Conservation (phyloP, 2,329 filamentous ascomycete species). For the Coniochaeta sp. region DNA sequence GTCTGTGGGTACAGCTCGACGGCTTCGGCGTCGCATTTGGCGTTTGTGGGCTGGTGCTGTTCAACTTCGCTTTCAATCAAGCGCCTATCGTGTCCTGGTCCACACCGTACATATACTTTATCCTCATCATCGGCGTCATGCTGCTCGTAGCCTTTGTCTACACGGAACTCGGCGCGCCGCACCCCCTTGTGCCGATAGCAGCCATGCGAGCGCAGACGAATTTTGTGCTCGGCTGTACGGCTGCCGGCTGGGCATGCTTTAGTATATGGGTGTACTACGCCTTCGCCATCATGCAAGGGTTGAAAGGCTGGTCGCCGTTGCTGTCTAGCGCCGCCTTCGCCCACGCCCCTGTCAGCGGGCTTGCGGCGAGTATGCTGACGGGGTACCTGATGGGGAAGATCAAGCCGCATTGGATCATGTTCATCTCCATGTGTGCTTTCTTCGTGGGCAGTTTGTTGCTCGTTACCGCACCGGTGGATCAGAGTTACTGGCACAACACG, state of each 20-base stretch:
- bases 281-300: constrained; percentile 27
- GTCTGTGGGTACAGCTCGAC: constrained; percentile 18
- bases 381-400: constrained; percentile 32
- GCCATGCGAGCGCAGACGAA: constrained; percentile 34
- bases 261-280: constrained; percentile 32
- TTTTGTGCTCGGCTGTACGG: constrained; percentile 41
- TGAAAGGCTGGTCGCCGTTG: constrained; percentile 30
- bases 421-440: constrained; percentile 35
- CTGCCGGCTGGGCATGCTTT: constrained; percentile 32
- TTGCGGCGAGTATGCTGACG: constrained; percentile 34
- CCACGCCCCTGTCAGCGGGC: constrained; percentile 34
- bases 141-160: constrained; percentile 41
- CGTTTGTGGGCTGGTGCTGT: constrained; percentile 40
- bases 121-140: constrained; percentile 43
- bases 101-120: constrained; percentile 39
- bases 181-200: constrained; percentile 44
- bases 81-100: constrained; percentile 45
- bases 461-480: constrained; percentile 39
- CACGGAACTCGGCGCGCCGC: constrained; percentile 31
- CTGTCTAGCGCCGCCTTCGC: constrained; percentile 35
- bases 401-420: constrained; percentile 32
- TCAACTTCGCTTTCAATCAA: constrained; percentile 55
- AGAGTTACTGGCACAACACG: constrained; percentile 57
- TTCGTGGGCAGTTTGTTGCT: constrained; percentile 33
- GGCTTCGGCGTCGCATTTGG: constrained; percentile 24